phyloP scores from a whole-genome alignment of 352 stramenopile species.

The Pythium sukuiense region DNA sequence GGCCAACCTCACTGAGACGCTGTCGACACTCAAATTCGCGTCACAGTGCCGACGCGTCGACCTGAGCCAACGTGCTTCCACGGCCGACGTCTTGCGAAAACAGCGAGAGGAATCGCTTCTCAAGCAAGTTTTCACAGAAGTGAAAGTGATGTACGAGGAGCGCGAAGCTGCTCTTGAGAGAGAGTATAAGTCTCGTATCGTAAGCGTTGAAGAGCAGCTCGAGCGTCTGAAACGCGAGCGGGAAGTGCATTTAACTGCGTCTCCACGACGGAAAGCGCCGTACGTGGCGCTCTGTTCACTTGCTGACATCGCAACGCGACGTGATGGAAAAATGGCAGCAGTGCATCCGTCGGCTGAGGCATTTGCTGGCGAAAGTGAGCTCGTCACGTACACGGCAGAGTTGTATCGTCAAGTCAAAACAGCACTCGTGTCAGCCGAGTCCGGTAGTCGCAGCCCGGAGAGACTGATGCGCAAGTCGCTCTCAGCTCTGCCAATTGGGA shows the following conservation, averaged over 20 bases:
- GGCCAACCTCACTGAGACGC: conserved; percentile 56
- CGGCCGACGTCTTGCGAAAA: conserved; percentile 13
- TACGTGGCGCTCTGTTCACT: conserved; percentile 58
- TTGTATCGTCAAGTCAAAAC: conserved; percentile 40
- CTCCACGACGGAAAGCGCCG: conserved; percentile 20
- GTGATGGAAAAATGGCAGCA: not conserved
- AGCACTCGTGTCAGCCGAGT: not conserved
- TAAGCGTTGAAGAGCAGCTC: conserved; percentile 32
- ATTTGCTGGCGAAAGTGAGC: conserved; percentile 32
- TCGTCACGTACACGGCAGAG: conserved; percentile 37
- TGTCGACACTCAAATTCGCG: conserved; percentile 80
- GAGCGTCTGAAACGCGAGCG: not conserved
- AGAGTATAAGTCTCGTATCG: conserved; percentile 45
- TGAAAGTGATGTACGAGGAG: conserved; percentile 53
- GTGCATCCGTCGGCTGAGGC: conserved; percentile 29
- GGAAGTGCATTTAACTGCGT: not conserved
- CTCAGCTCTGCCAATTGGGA: not conserved
- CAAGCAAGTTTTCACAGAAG: conserved; percentile 48
- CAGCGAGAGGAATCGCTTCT: conserved; percentile 35
- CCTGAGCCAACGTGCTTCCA: conserved; percentile 27
- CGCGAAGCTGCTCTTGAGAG: conserved; percentile 43
- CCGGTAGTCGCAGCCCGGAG: not conserved
- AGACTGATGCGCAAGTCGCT: not conserved
- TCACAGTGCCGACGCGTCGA: conserved; percentile 61
- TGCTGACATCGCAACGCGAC: conserved; percentile 23